A percentile compares a stretch with the other conserved stretches of the same genome.
phyloP scores from a whole-genome alignment of 371 early-diverging fungal genomes.

The Blastocladiella emersonii region DNA sequence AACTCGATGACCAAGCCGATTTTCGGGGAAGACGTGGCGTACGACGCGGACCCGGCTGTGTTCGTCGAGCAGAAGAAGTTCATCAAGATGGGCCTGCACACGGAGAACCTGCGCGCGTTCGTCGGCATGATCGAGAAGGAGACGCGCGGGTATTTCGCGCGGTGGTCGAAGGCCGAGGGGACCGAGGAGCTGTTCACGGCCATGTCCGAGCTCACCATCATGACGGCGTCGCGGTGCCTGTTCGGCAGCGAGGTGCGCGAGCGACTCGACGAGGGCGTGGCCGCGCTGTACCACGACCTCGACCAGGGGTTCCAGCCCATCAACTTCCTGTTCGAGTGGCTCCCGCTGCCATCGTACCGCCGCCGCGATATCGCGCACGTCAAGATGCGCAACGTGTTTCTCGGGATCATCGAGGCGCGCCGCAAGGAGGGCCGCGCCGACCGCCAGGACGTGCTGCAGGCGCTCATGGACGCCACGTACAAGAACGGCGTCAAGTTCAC shows the following conservation, averaged over 20 bases:
- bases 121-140: conserved; percentile 79
- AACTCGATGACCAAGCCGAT: conserved; percentile 84
- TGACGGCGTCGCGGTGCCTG: conserved; percentile 86
- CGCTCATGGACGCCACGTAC: conserved; percentile 64
- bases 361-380: conserved; percentile 72
- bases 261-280: conserved; percentile 62
- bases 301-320: conserved; percentile 90
- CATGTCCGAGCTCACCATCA: conserved; percentile 81
- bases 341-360: conserved; percentile 66
- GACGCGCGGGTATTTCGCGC: conserved; percentile 55
- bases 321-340: conserved; percentile 77
- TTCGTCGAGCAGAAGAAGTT: conserved; percentile 95
- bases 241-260: conserved; percentile 87
- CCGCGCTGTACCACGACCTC: conserved; percentile 83
- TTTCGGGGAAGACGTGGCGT: conserved; percentile 91
- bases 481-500: conserved; percentile 65
- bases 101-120: conserved; percentile 71
- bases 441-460: conserved; percentile 59
- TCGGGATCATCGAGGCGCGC: conserved; percentile 64
- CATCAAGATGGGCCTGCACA: conserved; percentile 69
- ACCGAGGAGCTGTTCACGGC: conserved; percentile 56
- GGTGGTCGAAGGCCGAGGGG: conserved; percentile 31
- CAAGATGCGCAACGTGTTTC: conserved; percentile 67
- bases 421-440: conserved; percentile 21
- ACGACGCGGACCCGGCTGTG: conserved; percentile 80